Conservation (phyloP, 1,284 basidiomycete species). For the Trametes versicolor region DNA sequence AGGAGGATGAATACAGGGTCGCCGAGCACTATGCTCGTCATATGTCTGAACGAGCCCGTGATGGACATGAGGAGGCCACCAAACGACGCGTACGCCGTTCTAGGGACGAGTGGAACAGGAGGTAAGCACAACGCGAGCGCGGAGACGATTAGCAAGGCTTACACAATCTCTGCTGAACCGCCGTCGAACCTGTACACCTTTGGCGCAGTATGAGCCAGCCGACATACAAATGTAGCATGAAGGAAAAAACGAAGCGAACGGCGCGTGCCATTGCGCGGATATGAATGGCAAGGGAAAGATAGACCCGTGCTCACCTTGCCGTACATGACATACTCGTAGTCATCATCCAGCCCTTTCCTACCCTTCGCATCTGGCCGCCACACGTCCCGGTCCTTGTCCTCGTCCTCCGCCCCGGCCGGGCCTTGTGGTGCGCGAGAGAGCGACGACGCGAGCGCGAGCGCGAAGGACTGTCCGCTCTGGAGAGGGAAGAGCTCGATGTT, state of each 20-base stretch:
- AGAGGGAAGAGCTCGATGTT: slow-evolving; percentile 90
- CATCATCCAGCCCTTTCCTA: slow-evolving; percentile 89
- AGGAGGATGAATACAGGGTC: slow-evolving; percentile 93
- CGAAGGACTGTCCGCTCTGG: slow-evolving; percentile 75
- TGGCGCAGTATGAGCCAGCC: slow-evolving; percentile 23
- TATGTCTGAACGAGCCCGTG: slow-evolving; percentile 92
- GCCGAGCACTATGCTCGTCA: slow-evolving; percentile 92
- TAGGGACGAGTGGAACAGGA: slow-evolving; percentile 43
- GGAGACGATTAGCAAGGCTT: slow-evolving; percentile 40
- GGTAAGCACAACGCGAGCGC: slow-evolving; percentile 20
- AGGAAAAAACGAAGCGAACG: neutral
- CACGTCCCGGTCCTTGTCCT: slow-evolving; percentile 79
- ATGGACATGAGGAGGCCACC: slow-evolving; percentile 97
- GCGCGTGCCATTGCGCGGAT: neutral
- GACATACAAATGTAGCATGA: neutral
- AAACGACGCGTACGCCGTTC: slow-evolving; percentile 95
- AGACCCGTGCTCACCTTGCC: slow-evolving; percentile 78
- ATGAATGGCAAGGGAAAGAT: neutral
- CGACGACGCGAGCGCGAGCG: slow-evolving; percentile 88
- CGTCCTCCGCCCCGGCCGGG: slow-evolving; percentile 56
- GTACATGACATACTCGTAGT: slow-evolving; percentile 99
- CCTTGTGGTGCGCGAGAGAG: slow-evolving; percentile 71
- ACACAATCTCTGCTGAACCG: slow-evolving; percentile 85
- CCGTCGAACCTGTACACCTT: slow-evolving; percentile 98
- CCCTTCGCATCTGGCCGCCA: slow-evolving; percentile 93